Evolutionary conservation across 208 protist species (phyloP).

Genomic region (Porcisia hertigi): DNA sequence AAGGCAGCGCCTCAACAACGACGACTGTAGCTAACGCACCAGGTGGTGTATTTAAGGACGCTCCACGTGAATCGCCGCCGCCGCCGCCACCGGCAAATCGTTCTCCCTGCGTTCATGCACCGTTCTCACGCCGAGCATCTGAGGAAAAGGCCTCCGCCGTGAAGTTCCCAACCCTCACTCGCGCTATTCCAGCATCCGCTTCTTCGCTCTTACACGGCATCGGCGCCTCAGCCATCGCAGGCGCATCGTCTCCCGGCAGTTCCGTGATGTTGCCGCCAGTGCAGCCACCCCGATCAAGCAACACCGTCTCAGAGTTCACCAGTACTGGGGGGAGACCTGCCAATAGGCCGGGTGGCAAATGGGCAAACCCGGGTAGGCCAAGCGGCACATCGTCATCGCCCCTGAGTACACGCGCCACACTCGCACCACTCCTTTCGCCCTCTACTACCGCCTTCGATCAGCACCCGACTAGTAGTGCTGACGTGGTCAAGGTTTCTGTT

Average conservation of each 20-base stretch:
- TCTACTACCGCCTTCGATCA: not conserved
- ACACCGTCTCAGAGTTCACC: not conserved
- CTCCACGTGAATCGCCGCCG: not conserved
- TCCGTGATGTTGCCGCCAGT: not conserved
- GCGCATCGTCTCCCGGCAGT: slow-evolving; percentile 3
- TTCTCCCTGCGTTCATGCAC: not conserved
- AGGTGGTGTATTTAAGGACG: too few species aligned
- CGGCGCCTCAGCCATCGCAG: not conserved
- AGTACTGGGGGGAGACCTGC: not conserved
- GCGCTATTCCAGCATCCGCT: not conserved
- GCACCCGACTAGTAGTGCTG: not conserved
- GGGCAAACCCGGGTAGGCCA: not conserved
- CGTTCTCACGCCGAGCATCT: not conserved
- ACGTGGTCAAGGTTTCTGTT: not conserved
- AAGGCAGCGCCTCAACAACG: not conserved
- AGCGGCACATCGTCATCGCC: not conserved
- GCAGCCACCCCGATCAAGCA: not conserved
- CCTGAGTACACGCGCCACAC: not conserved
- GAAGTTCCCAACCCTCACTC: slow-evolving; percentile 15
- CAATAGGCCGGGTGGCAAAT: not conserved
- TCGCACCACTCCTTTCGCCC: not conserved
- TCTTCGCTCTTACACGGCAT: not conserved
- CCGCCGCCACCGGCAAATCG: not conserved
- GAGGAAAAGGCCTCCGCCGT: not conserved
- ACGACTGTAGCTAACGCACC: not conserved